Evolutionary conservation across 2,329 filamentous ascomycete species (phyloP), one percentile per base, ranked within the genome.

Genomic region (Zymoseptoria passerinii): DNA sequence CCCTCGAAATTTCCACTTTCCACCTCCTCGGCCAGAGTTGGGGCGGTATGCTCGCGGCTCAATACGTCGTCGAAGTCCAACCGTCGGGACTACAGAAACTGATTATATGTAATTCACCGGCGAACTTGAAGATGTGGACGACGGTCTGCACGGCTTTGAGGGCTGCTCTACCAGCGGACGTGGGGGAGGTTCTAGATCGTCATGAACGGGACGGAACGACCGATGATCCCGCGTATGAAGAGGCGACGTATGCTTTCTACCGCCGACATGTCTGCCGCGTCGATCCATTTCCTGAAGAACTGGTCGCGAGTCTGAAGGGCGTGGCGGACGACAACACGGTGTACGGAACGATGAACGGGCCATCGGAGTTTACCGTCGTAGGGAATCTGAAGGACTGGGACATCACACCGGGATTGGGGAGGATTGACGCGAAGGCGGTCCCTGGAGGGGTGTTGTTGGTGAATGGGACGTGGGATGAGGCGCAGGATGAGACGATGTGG

Each of bases 1-100:
- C 74, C 49, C 69, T 81, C 0, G 68, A 68, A 0, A 70, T 82
- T 29, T 59, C 65, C 10, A 55, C 66, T 1, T 77, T 77, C 57
- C 72, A 78, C 59, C 55, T 81, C 0, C 70, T 76, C 0, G 79
- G 80, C 2, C 77, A 81, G 48, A 77, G 73, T 18, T 82, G 79
- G 78, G 79, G 80, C n/a, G 80, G 76, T 0, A 80, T 81, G 76
- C 66, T 81, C 0, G 77, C 68, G 2, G 71, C 71, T 0, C 62
- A 72, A 28, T 78, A 74, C 67, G 78, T 77, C 0, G 68, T 71
- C 3, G 65, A 66, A 16, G 20, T 55, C 18, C 68, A 67, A 28
- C 71, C 70, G 4, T 53, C 54, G 18, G 74, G 74, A 0, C 61
- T 78, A 35, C 65, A 68, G 16, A 73, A 71, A 55, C 63, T 78